These are phyloP conservation scores for Arthromyces matolae DNA, from an alignment of 768 basidiomycete species.

Conservation along the genomic window DNA sequence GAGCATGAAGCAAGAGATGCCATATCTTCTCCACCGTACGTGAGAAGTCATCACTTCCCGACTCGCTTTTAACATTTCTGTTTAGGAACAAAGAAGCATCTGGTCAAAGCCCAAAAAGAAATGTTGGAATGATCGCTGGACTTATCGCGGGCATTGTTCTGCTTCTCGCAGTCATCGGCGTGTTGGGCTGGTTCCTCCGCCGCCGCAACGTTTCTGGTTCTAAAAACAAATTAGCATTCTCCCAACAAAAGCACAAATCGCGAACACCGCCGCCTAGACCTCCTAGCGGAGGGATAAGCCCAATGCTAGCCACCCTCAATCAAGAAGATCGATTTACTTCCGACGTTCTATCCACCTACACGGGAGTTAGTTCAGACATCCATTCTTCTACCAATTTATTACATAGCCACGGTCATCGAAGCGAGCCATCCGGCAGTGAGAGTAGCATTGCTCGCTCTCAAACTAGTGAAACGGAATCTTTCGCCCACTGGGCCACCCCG, in stretches of 20 bases:
- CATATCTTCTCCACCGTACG: conserved; percentile 9
- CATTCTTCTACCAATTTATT: conserved; percentile 7
- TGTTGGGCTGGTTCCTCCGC: conserved; percentile 11
- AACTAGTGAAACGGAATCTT: background rate
- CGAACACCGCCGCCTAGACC: background rate
- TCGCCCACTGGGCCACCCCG: background rate
- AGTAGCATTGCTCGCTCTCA: background rate
- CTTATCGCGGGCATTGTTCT: conserved; percentile 5
- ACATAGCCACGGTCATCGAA: conserved; percentile 4
- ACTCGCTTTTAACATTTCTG: background rate
- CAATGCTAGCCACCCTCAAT: conserved; percentile 11
- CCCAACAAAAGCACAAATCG: background rate
- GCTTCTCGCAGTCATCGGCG: conserved; percentile 3
- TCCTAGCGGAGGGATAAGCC: conserved; percentile 3
- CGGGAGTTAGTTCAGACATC: conserved; percentile 3
- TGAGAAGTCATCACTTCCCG: background rate
- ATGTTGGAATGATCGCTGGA: conserved; percentile 14
- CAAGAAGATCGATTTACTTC: conserved; percentile 2
- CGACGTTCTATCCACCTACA: conserved; percentile 2
- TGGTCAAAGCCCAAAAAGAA: background rate
- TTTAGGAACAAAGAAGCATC: too few relatives aligned
- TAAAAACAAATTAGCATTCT: background rate
- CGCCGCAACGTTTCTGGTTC: background rate
- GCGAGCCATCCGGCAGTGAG: conserved; percentile 3
- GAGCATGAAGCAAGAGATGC: conserved; percentile 8